These are phyloP conservation scores for Coniochaeta sp. DNA, from an alignment of 2,329 filamentous ascomycete genomes.

Conservation along the genomic window DNA sequence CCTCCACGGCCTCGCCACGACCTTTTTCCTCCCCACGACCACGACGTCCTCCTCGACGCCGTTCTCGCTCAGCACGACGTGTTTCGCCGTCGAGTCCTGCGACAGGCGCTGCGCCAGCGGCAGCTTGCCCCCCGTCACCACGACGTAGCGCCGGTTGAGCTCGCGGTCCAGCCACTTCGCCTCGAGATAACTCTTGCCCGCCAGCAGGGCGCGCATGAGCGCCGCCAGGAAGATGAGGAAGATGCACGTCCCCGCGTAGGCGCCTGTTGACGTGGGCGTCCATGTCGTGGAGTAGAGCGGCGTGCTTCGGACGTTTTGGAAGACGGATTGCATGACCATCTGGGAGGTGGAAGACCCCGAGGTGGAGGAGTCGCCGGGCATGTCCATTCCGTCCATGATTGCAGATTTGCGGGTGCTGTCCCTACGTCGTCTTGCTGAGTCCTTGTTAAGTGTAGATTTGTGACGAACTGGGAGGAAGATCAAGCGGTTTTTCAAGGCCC, in stretches of 20 bases:
- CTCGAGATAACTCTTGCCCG: constrained; percentile 59
- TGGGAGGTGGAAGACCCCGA: background rate
- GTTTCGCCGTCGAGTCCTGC: constrained; percentile 53
- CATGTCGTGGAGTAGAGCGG: constrained; percentile 57
- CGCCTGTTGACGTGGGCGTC: constrained; percentile 62
- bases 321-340: constrained; percentile 43
- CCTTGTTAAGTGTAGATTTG: background rate
- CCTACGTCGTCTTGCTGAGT: background rate
- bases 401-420: background rate
- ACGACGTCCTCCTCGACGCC: constrained; percentile 76
- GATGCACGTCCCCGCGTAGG: constrained; percentile 85
- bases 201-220: constrained; percentile 63
- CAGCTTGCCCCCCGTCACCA: constrained; percentile 54
- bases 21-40: constrained; percentile 55
- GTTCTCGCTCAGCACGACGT: constrained; percentile 58
- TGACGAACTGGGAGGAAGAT: too few relatives aligned
- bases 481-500: background rate
- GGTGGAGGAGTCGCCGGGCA: constrained; percentile 5
- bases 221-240: constrained; percentile 76
- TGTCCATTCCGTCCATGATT: constrained; percentile 12
- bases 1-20: constrained; percentile 62
- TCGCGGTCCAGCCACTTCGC: constrained; percentile 63
- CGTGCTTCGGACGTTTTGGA: constrained; percentile 48
- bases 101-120: constrained; percentile 52
- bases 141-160: constrained; percentile 67